phyloP scores from a whole-genome alignment of 2,329 filamentous ascomycete genomes.

The Metarhizium guizhouense region DNA sequence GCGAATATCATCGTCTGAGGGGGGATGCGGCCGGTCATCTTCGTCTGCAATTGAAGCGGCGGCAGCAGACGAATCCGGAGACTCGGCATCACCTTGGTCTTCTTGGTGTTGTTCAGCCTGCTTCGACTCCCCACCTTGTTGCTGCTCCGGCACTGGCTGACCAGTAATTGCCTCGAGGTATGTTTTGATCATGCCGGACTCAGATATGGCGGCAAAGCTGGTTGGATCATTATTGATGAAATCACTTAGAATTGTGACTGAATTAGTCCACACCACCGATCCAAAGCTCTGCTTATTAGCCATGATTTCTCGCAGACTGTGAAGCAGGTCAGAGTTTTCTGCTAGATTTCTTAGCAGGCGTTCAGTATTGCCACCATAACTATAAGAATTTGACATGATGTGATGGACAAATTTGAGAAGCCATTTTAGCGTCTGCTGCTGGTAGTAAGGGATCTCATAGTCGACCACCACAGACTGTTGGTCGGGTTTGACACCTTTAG shows the following conservation, averaged over 20 bases:
- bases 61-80: conserved; percentile 30
- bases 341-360: conserved; percentile 86
- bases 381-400: conserved; percentile 72
- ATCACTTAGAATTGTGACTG: conserved; percentile 82
- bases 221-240: conserved; percentile 99
- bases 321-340: conserved; percentile 79
- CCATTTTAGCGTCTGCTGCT: conserved; percentile 89
- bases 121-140: conserved; percentile 19
- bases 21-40: conserved; percentile 41
- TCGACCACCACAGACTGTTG: conserved; percentile 76
- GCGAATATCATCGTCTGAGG: conserved; percentile 40
- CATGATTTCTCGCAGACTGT: conserved; percentile 71
- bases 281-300: conserved; percentile 73
- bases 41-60: conserved; percentile 26
- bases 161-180: conserved; percentile 75
- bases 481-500: conserved; percentile 61
- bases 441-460: conserved; percentile 86
- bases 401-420: conserved; percentile 94
- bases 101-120: conserved; percentile 21
- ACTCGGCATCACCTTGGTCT: conserved; percentile 25
- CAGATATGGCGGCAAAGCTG: conserved; percentile 90
- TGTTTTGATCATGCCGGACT: conserved; percentile 81
- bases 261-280: conserved; percentile 91
- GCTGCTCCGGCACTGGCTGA: conserved; percentile 28
- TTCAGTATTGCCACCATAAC: conserved; percentile 71